Base-by-base conservation (phyloP, 768 basidiomycete species). In the Auricularia sp. region DNA sequence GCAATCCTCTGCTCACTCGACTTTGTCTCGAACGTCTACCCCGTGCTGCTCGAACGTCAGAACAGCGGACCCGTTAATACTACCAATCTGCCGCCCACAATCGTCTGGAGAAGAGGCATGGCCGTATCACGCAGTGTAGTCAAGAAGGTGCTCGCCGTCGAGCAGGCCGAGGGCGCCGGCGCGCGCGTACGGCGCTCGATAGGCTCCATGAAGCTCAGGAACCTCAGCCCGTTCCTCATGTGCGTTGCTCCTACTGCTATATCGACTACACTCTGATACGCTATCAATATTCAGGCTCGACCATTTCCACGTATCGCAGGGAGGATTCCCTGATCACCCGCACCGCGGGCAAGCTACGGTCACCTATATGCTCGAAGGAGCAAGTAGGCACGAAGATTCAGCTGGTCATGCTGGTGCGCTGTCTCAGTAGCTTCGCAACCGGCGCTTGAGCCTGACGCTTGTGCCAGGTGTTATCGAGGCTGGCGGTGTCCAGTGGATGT, bases 401-500 rank as follows among this genome's bases (percentile, higher is more conserved):
- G 86, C 85, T 2, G 95, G 91, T 1, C 90, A 94, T 73, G 84
- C 85, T 65, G 91, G 90, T 44, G 34, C 12, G 56, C 11, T 6
- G 10, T 51, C 11, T 6, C 3, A 4, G 44, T 62, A 39, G 60
- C 62, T 7, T 42, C 61, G n/a, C 62, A 64, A 3, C 16, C 33
- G 10, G 21, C 54, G 16, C n/a, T 12, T 16, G 18, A n/a, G 6
- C 5, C 54, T 34, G 18, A 18, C 39, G 39, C 62, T n/a, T 3
- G 43, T 36, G 14, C 29, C 23, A 59, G 56, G 56, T 23, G 83
- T 81, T 18, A 89, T 91, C 62, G 74, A 83, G 47, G 72, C 86
- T 8, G 95, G 95, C 3, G 96, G 93, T 61, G 87, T 97, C 1
- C 95, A 98, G 71, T 97, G 94, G 92, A 96, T 96, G 94, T 86